These are phyloP conservation scores for Marasmius oreades DNA, from an alignment of 1,284 basidiomycete genomes.

Conservation along the genomic window DNA sequence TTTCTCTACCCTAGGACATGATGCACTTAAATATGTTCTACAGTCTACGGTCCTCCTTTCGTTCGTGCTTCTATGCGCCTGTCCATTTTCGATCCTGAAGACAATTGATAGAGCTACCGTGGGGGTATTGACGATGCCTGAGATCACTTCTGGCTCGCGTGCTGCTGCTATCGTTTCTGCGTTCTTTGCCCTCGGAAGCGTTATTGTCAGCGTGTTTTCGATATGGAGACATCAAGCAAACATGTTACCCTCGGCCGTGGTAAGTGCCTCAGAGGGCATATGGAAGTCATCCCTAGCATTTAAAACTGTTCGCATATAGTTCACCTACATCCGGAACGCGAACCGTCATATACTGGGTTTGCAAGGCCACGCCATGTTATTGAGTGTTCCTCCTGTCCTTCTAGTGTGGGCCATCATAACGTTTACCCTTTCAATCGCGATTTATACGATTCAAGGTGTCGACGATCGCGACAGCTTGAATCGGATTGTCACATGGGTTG, in stretches of 20 bases:
- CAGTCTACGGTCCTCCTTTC: slow-evolving; percentile 58
- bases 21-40: slow-evolving; percentile 1
- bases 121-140: slow-evolving; percentile 42
- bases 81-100: background rate
- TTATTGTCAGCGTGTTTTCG: slow-evolving; percentile 52
- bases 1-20: background rate
- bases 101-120: slow-evolving; percentile 41
- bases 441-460: slow-evolving; percentile 38
- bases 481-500: slow-evolving; percentile 34
- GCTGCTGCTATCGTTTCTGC: slow-evolving; percentile 43
- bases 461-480: slow-evolving; percentile 17
- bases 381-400: slow-evolving; percentile 50
- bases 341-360: slow-evolving; percentile 41
- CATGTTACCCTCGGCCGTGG: slow-evolving; percentile 37
- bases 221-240: slow-evolving; percentile 54
- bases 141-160: slow-evolving; percentile 35
- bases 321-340: slow-evolving; percentile 50
- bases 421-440: slow-evolving; percentile 42
- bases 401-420: slow-evolving; percentile 51
- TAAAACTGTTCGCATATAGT: too few relatives aligned
- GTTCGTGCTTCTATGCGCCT: slow-evolving; percentile 28
- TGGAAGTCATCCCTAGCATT: too few relatives aligned
- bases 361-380: slow-evolving; percentile 47
- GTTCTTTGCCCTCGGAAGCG: slow-evolving; percentile 48
- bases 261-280: slow-evolving; percentile 23